These are phyloP conservation scores for Dictyostelium capitatum DNA, from an alignment of 78 protist species.

Conservation along the genomic window DNA sequence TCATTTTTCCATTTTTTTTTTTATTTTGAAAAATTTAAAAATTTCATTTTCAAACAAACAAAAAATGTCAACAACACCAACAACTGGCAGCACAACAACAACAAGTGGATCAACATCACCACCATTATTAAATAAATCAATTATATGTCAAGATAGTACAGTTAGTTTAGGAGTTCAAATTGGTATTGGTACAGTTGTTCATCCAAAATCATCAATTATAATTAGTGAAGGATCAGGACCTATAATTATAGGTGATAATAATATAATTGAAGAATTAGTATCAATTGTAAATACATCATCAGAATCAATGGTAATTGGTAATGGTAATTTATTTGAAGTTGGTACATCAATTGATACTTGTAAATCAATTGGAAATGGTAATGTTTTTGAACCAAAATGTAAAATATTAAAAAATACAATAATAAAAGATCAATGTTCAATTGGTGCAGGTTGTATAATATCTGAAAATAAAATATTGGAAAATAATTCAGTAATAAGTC, in stretches of 20 bases:
- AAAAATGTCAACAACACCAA: slow-evolving; percentile 6
- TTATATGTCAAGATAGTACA: slow-evolving; percentile 66
- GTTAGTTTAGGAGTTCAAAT: slow-evolving; percentile 50
- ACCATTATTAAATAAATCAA: background rate
- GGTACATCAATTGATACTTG: slow-evolving; percentile 23
- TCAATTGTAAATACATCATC: slow-evolving; percentile 31
- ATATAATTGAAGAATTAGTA: slow-evolving; percentile 71
- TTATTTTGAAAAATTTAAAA: background rate
- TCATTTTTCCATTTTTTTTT: background rate
- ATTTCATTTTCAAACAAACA: background rate
- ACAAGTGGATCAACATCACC: slow-evolving; percentile 7
- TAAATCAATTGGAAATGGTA: slow-evolving; percentile 70
- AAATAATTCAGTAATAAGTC: slow-evolving; percentile 14
- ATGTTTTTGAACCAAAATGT: slow-evolving; percentile 68
- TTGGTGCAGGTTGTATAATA: slow-evolving; percentile 42
- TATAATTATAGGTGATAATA: slow-evolving; percentile 41
- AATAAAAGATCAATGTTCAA: slow-evolving; percentile 43
- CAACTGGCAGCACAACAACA: background rate
- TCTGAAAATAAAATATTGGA: slow-evolving; percentile 15
- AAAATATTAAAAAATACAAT: slow-evolving; percentile 16
- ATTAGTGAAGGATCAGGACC: slow-evolving; percentile 44
- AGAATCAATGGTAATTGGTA: slow-evolving; percentile 58
- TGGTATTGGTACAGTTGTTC: slow-evolving; percentile 57
- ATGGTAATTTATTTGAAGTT: slow-evolving; percentile 74
- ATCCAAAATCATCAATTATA: slow-evolving; percentile 59